Evolutionary conservation across 2,329 filamentous ascomycete species (phyloP), one percentile per base, ranked within the genome.

Genomic region (Fusarium redolens): DNA sequence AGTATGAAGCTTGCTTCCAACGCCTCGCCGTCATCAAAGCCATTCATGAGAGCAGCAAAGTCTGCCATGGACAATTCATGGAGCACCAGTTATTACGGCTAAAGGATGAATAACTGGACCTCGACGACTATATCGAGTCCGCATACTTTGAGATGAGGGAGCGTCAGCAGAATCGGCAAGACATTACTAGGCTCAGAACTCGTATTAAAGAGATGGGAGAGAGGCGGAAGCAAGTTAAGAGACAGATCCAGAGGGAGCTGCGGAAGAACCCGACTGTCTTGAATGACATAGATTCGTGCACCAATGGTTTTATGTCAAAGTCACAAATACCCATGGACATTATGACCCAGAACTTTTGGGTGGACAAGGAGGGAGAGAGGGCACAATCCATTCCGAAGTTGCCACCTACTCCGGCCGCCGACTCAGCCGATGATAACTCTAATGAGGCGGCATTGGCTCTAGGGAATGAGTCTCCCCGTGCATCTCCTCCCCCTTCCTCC

Each of bases 221-320:
- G 9, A 10, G 2, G n/a, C 31, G 1, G 12, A 33, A 51, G 10
- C 14, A 4, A 4, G 12, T 33, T 12, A 3, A 8, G 15, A 15
- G 8, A 12, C 30, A 33, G 7, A 33, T 51, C n/a, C 2, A 5
- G 3, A 51, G 30, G 10, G 13, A 18, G 25, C n/a, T n/a, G 12
- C 48, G 31, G 12, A 18, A 35, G 12, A 5, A 14, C 4, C 48
- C 31, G 5, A 3, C 20, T 4, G 4, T 11, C 3, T 6, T 25
- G 9, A n/a, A 3, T 4, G 8, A 35, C 10, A 7, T 51, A 3
- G 4, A 18, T n/a, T n/a, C 48, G 22, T 7, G 17, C 2, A 7
- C 33, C 12, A 10, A 14, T 2, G 12, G 25, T 8, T 51, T 51
- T 3, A 51, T 14, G 17, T 17, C 3, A 14, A 5, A 25, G n/a